A percentile compares a stretch with the other conserved stretches of the same genome.
Conservation (phyloP, 2,329 filamentous ascomycete species). For the Pyricularia pennisetigena region DNA sequence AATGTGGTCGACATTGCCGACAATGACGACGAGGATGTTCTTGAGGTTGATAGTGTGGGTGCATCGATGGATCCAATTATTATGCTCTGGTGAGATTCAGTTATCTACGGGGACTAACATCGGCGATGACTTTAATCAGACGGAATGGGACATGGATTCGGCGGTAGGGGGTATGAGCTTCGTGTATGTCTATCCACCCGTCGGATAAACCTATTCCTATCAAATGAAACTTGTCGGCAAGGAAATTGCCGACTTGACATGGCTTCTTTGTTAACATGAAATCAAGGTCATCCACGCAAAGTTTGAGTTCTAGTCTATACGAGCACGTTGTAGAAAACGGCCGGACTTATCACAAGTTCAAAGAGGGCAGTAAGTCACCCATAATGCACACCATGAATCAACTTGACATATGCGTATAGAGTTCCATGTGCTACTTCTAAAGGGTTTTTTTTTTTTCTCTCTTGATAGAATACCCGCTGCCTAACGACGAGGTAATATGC, state of each 20-base stretch:
- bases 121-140: not conserved
- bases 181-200: constrained; percentile 10
- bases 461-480: constrained; percentile 13
- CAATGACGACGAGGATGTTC: not conserved
- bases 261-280: not conserved
- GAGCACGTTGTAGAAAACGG: constrained; percentile 15
- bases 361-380: constrained; percentile 11
- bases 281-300: constrained; percentile 14
- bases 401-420: not conserved
- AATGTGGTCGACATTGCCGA: not conserved
- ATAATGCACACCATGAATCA: not conserved
- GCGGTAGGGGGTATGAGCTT: constrained; percentile 14
- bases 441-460: not conserved
- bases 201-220: not conserved
- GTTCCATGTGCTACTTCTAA: not conserved
- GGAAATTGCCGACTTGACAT: not conserved
- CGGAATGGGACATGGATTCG: constrained; percentile 13
- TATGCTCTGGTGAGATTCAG: not conserved
- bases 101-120: not conserved
- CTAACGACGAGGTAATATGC: constrained; percentile 14
- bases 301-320: constrained; percentile 13
- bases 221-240: not conserved
- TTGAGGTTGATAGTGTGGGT: not conserved
- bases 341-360: constrained; percentile 16
- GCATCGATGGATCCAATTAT: not conserved